Percentiles rank a stretch among this genome's conserved stretches.
Evolutionary conservation across 139 green algal species (phyloP).

Genomic region (Chlamydomonas applanata): DNA sequence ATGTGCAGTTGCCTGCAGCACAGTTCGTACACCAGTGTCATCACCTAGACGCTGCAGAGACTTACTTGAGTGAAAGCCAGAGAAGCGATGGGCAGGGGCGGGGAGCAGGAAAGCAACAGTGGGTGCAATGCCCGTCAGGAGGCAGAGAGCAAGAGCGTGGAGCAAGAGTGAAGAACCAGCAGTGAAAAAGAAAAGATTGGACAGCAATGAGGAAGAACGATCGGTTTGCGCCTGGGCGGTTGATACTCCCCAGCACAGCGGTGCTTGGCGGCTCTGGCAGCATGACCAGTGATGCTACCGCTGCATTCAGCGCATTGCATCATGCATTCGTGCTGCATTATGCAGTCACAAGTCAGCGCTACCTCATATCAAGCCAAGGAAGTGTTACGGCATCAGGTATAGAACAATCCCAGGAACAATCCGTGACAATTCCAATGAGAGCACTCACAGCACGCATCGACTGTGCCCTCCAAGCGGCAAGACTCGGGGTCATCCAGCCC

Average conservation of each 20-base stretch:
- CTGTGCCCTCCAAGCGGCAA: constrained; percentile 46
- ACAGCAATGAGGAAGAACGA: background rate
- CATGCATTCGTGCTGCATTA: no score
- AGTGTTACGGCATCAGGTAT: background rate
- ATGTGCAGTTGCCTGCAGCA: background rate
- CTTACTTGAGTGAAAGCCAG: no score
- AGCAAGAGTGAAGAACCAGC: background rate
- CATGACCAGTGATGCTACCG: background rate
- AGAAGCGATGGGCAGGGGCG: background rate
- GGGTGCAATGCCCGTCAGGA: background rate
- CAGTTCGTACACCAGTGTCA: no score
- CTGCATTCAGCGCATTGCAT: no score
- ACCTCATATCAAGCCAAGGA: background rate
- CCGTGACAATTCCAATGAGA: background rate
- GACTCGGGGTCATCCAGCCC: constrained; percentile 2
- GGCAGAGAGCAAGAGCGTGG: background rate
- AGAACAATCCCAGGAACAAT: background rate
- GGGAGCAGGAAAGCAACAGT: background rate
- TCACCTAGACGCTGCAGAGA: no score
- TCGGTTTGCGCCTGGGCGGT: no score
- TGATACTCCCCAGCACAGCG: no score
- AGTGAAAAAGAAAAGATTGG: background rate
- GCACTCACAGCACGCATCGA: constrained; percentile 49
- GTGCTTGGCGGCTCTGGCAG: no score
- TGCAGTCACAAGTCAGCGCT: no score